Conservation (phyloP, 2,329 filamentous ascomycete genomes). For the Sphaerulina vaccinii region DNA sequence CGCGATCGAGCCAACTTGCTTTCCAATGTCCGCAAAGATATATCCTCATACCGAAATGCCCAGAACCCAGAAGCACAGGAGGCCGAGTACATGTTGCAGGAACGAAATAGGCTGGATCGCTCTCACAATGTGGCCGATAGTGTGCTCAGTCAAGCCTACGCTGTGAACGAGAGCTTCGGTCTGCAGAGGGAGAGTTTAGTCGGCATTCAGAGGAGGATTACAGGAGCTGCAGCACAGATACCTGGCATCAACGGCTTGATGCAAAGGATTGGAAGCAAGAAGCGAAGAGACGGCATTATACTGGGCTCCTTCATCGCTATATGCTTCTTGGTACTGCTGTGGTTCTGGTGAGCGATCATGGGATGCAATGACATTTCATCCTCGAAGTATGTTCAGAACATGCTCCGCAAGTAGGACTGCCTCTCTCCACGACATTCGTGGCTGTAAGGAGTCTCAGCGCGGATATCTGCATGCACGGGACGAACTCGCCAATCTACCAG, state of each 20-base stretch:
- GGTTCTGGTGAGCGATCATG: constrained; percentile 57
- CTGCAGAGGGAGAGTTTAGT: constrained; percentile 83
- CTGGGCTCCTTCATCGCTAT: constrained; percentile 87
- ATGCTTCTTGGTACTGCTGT: constrained; percentile 84
- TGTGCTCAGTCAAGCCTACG: constrained; percentile 92
- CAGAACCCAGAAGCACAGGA: constrained; percentile 76
- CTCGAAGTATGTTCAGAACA: too few relatives aligned
- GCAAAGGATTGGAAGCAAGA: constrained; percentile 87
- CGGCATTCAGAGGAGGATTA: constrained; percentile 88
- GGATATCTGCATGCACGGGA: too few relatives aligned
- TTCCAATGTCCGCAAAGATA: constrained; percentile 86
- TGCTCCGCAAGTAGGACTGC: too few relatives aligned
- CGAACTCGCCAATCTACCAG: too few relatives aligned
- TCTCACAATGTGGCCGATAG: constrained; percentile 86
- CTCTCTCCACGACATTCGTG: too few relatives aligned
- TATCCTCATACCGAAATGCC: constrained; percentile 74
- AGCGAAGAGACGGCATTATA: constrained; percentile 91
- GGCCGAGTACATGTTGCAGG: constrained; percentile 95
- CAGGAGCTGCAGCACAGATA: constrained; percentile 82
- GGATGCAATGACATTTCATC: background rate
- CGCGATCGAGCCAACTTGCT: constrained; percentile 88
- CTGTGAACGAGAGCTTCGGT: constrained; percentile 87
- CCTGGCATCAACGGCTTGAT: constrained; percentile 93
- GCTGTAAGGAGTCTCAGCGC: too few relatives aligned
- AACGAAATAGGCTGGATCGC: constrained; percentile 80